Conservation (phyloP, 1,139 yeast genomes). For the Scheffersomyces cryptocercus region DNA sequence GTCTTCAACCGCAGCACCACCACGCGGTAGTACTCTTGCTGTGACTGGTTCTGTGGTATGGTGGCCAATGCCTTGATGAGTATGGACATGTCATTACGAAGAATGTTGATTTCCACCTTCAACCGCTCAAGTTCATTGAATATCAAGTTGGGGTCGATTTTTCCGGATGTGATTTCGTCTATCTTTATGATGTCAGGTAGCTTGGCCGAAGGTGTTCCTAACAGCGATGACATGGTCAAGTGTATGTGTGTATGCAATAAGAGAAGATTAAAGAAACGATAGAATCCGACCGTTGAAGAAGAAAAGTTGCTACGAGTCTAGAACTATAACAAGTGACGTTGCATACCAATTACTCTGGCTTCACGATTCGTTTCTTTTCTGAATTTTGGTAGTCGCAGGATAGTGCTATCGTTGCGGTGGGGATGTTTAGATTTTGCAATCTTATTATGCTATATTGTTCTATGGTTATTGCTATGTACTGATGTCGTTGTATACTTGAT, state of each 20-base stretch:
- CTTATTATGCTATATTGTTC: too few species aligned
- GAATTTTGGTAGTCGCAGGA: too few species aligned
- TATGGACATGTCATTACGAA: conserved; percentile 46
- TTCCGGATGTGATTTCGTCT: conserved; percentile 50
- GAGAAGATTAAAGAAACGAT: too few species aligned
- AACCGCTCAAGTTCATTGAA: conserved; percentile 43
- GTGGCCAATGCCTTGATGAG: conserved; percentile 42
- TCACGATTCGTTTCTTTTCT: too few species aligned
- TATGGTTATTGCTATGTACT: too few species aligned
- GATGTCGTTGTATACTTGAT: too few species aligned
- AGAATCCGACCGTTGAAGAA: too few species aligned
- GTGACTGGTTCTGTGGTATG: conserved; percentile 35
- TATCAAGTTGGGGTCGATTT: conserved; percentile 37
- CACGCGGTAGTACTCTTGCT: conserved; percentile 36
- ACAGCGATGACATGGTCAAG: neutral
- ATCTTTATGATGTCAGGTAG: conserved; percentile 43
- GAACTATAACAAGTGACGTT: too few species aligned
- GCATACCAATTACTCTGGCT: too few species aligned
- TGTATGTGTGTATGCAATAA: neutral
- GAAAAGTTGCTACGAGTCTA: too few species aligned
- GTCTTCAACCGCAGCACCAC: conserved; percentile 32
- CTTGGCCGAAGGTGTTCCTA: conserved; percentile 7
- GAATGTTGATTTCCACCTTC: conserved; percentile 44
- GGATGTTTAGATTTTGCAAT: too few species aligned
- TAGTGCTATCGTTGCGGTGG: too few species aligned